Base-by-base conservation (phyloP, 2,329 filamentous ascomycete genomes). In the Botrytis sinoallii region DNA sequence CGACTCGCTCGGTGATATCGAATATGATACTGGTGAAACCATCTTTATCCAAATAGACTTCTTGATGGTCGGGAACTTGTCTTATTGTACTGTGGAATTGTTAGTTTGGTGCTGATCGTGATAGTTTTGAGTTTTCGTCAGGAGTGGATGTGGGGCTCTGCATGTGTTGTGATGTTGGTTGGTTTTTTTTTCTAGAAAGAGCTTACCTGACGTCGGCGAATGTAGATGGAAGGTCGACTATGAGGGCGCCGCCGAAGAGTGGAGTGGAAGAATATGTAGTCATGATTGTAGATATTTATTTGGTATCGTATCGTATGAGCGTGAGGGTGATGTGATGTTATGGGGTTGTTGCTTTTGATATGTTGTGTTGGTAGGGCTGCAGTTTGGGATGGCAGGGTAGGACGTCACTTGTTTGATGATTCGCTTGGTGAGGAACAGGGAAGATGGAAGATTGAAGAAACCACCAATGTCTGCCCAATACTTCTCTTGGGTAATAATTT, bases 21-120 rank as follows among this genome's bases (percentile, higher is more conserved):
- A 98, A 88, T 78, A 97, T 95, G 81, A 97, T 90, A 83, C 89
- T 94, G 4, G 93, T 93, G 82, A 95, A 95, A 68, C 94, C 94
- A 76, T 92, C 88, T 76, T 89, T 87, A 81, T 97, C 94, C 80
- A 98, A 91, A 84, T 91, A 97, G 78, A 98, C 92, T 85, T 98
- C 95, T 85, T 98, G 95, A 82, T 97, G 93, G 81, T 95, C 91
- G 69, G 92, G 92, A 8, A 95, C 90, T 83, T 94, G 88, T 76
- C 92, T 90, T 78, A 94, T 87, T 72, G 88, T 87, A 84, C 92
- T 93, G 75, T n/a, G 12, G 18, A 20, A 32, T 42, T 60, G 59
- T 78, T 77, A 77, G 76, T 79, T 74, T 63, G 66, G 73, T 63
- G 69, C 69, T 71, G 69, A 52, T 42, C 46, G 69, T 72, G 65